Conservation (phyloP, 768 basidiomycete species). For the Pleurotus salmoneostramineus region DNA sequence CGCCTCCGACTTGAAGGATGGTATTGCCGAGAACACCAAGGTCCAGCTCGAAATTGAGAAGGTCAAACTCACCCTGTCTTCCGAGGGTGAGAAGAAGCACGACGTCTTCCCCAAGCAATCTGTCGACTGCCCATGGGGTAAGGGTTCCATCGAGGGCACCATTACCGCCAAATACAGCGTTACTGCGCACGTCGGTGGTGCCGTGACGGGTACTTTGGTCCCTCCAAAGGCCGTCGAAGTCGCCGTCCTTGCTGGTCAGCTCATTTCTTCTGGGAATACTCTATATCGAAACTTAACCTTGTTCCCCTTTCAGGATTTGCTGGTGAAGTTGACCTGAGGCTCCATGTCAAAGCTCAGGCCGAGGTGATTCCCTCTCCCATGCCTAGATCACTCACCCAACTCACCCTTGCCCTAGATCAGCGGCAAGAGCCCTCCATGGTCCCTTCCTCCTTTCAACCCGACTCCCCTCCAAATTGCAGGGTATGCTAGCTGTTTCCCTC, state of each 20-base stretch:
- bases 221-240: constrained; percentile 1
- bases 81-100: constrained; percentile 3
- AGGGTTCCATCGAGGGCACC: not conserved
- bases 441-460: not conserved
- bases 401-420: not conserved
- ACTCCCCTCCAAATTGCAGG: constrained; percentile 3
- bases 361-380: not conserved
- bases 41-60: not conserved
- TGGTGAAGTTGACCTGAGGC: not conserved
- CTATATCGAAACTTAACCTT: not conserved
- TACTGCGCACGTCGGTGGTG: constrained; percentile 1
- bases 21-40: constrained; percentile 6
- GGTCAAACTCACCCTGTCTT: not conserved
- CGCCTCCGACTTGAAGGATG: not conserved
- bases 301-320: not conserved
- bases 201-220: not conserved
- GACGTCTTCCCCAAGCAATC: not conserved
- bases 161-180: not conserved
- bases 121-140: constrained; percentile 2
- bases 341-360: constrained; percentile 1
- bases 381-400: not conserved
- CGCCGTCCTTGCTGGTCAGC: not conserved
- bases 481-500: not conserved
- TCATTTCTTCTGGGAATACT: too few relatives aligned
- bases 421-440: not conserved